Evolutionary conservation across 176 grass and related monocot species (phyloP).

Genomic region (Stipa capillata): DNA sequence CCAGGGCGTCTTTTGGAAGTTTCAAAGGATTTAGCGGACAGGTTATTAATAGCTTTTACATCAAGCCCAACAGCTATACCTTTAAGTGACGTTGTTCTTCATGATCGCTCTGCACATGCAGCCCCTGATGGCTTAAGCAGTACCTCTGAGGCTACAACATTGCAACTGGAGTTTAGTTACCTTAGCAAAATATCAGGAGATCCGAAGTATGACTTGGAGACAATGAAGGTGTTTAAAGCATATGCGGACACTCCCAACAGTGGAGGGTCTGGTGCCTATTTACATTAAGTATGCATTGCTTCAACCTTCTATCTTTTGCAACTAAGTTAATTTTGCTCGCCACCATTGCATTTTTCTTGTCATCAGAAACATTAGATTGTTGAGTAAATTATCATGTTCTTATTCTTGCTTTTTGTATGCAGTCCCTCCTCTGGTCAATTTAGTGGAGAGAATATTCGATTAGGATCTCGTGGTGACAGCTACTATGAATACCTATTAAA

Average conservation of each 20-base stretch:
- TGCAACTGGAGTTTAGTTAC: constrained; percentile 96
- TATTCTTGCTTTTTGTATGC: constrained; percentile 33
- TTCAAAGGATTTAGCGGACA: constrained; percentile 77
- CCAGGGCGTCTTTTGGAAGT: constrained; percentile 66
- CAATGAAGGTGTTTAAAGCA: constrained; percentile 95
- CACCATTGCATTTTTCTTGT: constrained; percentile 12
- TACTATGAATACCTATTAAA: constrained; percentile 98
- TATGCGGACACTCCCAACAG: constrained; percentile 77
- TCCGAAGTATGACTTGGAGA: constrained; percentile 68
- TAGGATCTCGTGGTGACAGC: constrained; percentile 97
- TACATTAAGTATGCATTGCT: constrained; percentile 63
- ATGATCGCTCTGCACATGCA: constrained; percentile 65
- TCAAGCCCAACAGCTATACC: constrained; percentile 91
- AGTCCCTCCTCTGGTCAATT: constrained; percentile 89
- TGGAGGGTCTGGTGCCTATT: constrained; percentile 93
- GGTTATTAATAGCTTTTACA: constrained; percentile 72
- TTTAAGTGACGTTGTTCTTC: constrained; percentile 91
- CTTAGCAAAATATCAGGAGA: constrained; percentile 87
- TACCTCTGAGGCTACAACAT: constrained; percentile 80
- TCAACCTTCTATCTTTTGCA: not conserved
- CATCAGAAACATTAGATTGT: constrained; percentile 2
- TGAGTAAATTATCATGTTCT: not conserved
- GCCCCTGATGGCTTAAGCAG: constrained; percentile 92
- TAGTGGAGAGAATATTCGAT: constrained; percentile 85
- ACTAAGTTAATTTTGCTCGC: not conserved